phyloP scores from a whole-genome alignment of 306 rosid genomes.

The Vicia faba region DNA sequence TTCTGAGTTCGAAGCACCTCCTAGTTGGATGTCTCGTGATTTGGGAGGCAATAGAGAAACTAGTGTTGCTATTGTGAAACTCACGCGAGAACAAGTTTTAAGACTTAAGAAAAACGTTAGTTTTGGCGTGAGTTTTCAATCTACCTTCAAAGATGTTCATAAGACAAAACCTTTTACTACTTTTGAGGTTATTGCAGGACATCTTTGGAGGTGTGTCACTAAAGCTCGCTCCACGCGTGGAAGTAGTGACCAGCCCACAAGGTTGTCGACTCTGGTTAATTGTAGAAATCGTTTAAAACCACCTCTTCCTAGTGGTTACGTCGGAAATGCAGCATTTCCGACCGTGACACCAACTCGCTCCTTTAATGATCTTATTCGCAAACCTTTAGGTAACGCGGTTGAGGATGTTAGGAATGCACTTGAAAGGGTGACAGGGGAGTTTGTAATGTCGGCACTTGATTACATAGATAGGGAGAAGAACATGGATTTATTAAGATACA shows the following conservation, averaged over 20 bases:
- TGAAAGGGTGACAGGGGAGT: slow-evolving; percentile 37
- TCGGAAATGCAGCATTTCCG: slow-evolving; percentile 44
- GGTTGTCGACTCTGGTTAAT: slow-evolving; percentile 36
- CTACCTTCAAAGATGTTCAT: neutral
- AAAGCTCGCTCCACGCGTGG: slow-evolving; percentile 25
- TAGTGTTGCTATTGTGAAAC: neutral
- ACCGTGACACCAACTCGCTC: slow-evolving; percentile 38
- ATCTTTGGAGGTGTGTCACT: slow-evolving; percentile 45
- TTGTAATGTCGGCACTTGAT: slow-evolving; percentile 48
- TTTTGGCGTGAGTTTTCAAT: neutral
- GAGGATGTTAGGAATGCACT: slow-evolving; percentile 35
- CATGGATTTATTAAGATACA: slow-evolving; percentile 34
- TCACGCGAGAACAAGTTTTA: slow-evolving; percentile 36
- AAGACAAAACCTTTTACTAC: neutral
- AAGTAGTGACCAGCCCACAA: slow-evolving; percentile 34
- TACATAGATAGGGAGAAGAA: slow-evolving; percentile 34
- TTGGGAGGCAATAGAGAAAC: neutral
- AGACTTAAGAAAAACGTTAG: slow-evolving; percentile 24
- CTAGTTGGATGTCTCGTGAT: neutral
- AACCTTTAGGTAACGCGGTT: slow-evolving; percentile 32
- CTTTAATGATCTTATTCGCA: slow-evolving; percentile 34
- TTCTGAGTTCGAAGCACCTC: neutral
- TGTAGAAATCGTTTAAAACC: slow-evolving; percentile 43
- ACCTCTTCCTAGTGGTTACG: slow-evolving; percentile 26
- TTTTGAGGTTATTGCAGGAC: slow-evolving; percentile 45